phyloP scores from a whole-genome alignment of 1,284 basidiomycete species.

The Abortiporus biennis region DNA sequence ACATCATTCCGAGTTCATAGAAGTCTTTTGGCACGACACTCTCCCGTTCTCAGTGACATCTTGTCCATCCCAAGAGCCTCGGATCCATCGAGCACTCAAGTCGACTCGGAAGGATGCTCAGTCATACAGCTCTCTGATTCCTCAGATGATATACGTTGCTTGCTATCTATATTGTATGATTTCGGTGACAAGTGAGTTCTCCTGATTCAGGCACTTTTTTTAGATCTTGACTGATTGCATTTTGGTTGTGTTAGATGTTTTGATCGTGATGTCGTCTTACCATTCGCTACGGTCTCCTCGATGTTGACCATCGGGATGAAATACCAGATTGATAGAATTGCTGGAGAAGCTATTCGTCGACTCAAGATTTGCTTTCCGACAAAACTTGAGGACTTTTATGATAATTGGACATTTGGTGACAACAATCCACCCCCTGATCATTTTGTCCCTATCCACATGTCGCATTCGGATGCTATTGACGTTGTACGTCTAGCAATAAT shows the following conservation, averaged over 20 bases:
- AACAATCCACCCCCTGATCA: not conserved
- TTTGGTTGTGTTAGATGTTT: too few species aligned
- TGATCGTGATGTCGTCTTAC: not conserved
- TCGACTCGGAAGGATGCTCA: not conserved
- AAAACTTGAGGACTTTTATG: not conserved
- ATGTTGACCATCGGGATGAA: not conserved
- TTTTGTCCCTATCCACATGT: not conserved
- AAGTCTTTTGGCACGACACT: constrained; percentile 51
- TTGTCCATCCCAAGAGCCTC: constrained; percentile 46
- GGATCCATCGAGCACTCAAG: constrained; percentile 22
- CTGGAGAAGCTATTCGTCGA: not conserved
- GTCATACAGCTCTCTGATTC: not conserved
- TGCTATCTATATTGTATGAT: constrained; percentile 1
- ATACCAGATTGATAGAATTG: not conserved
- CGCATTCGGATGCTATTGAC: not conserved
- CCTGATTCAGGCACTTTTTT: too few species aligned
- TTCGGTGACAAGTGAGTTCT: not conserved
- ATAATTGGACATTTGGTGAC: too few species aligned
- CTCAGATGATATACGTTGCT: not conserved
- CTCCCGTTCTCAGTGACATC: constrained; percentile 55
- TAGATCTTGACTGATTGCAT: too few species aligned
- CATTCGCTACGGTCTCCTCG: not conserved
- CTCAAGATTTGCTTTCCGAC: not conserved
- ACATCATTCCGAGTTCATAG: constrained; percentile 47
- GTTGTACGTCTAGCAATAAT: not conserved